These are phyloP conservation scores for Penicillium sp. DNA, from an alignment of 2,329 filamentous ascomycete genomes.

Conservation along the genomic window DNA sequence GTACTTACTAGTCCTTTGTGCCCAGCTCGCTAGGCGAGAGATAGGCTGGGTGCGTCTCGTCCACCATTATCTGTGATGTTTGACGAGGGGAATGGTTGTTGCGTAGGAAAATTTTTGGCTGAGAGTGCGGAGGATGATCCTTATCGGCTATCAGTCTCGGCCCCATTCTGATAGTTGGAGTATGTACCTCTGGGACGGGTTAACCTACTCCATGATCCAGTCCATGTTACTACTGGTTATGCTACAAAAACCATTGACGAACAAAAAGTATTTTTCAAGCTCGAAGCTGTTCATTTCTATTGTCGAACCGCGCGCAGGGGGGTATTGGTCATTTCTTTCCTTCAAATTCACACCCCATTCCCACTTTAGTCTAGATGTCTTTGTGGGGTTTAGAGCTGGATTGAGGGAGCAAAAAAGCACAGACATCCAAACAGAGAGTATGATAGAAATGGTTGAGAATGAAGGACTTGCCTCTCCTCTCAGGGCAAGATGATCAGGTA, in stretches of 20 bases:
- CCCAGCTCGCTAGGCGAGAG: conserved; percentile 80
- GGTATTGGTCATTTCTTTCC: conserved; percentile 24
- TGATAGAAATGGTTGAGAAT: conserved; percentile 5
- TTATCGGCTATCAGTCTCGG: conserved; percentile 20
- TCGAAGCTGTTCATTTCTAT: conserved; percentile 23
- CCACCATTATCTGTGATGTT: conserved; percentile 20
- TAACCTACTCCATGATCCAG: too few relatives aligned
- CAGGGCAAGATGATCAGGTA: conserved; percentile 12
- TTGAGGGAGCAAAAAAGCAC: conserved; percentile 5
- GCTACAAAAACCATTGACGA: not conserved
- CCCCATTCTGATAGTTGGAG: not conserved
- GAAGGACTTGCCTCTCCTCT: conserved; percentile 11
- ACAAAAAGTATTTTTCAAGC: conserved; percentile 1
- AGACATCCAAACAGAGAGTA: conserved; percentile 9
- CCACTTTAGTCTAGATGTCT: not conserved
- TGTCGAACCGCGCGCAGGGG: conserved; percentile 20
- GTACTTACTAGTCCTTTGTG: conserved; percentile 82
- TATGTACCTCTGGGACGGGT: too few relatives aligned
- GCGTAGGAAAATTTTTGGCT: conserved; percentile 20
- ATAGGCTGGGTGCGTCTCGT: conserved; percentile 56
- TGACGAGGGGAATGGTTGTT: conserved; percentile 2
- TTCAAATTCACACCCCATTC: not conserved
- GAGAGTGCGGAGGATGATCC: conserved; percentile 9
- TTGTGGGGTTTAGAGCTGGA: not conserved
- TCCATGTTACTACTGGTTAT: too few relatives aligned